Evolutionary conservation across 2,329 filamentous ascomycete genomes (phyloP).

Genomic region (Blastomyces percursus): DNA sequence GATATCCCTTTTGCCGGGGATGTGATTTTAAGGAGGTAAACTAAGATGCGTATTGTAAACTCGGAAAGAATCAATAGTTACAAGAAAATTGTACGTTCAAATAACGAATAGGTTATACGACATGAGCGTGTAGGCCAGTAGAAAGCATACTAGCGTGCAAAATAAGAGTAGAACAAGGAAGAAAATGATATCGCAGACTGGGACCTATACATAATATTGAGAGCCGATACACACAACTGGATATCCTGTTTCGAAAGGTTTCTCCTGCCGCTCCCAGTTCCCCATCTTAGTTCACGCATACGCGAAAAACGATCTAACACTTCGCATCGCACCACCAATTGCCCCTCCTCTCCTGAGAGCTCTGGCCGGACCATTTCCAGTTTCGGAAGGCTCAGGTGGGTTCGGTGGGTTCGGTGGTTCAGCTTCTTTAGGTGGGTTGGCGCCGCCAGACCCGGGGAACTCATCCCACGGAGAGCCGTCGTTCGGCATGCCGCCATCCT

Average conservation of each 20-base stretch:
- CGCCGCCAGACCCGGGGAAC: background rate
- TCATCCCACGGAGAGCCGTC: background rate
- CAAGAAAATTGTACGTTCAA: background rate
- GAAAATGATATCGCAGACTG: background rate
- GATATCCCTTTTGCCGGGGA: too few relatives aligned
- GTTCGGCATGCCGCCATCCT: constrained; percentile 22
- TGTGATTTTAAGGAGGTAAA: too few relatives aligned
- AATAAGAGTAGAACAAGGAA: background rate
- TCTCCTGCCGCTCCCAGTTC: background rate
- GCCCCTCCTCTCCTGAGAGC: background rate
- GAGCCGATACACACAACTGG: background rate
- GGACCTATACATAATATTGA: background rate
- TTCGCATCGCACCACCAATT: background rate
- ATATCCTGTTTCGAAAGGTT: background rate
- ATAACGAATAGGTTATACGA: too few relatives aligned
- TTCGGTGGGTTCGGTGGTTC: too few relatives aligned
- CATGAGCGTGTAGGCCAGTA: background rate
- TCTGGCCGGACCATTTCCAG: background rate
- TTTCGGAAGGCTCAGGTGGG: background rate
- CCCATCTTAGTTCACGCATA: background rate
- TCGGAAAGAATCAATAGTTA: background rate
- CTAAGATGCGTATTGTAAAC: too few relatives aligned
- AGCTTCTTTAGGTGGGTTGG: too few relatives aligned
- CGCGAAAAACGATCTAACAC: background rate
- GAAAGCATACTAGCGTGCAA: background rate